Conservation (phyloP, 495 filamentous ascomycete genomes). For the Oidiodendron maius region DNA sequence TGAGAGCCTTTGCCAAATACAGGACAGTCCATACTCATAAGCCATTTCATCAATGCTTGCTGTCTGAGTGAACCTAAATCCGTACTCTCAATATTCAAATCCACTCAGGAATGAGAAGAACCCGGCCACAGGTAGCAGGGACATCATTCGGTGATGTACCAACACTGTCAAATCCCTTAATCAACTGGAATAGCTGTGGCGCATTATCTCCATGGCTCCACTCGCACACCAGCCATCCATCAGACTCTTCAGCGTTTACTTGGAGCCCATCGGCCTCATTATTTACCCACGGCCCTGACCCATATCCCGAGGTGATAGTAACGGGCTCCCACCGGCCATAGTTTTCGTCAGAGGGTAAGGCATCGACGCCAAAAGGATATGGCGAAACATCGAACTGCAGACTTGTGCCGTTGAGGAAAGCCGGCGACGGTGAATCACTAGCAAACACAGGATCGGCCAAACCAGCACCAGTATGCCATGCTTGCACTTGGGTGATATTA, state of each 20-base stretch:
- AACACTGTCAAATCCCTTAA: slow-evolving; percentile 10
- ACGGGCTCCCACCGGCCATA: slow-evolving; percentile 15
- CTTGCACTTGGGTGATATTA: slow-evolving; percentile 8
- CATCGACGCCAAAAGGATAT: slow-evolving; percentile 10
- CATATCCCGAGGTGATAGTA: slow-evolving; percentile 9
- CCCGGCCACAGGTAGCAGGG: slow-evolving; percentile 4
- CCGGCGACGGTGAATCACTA: background rate
- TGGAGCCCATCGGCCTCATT: slow-evolving; percentile 1
- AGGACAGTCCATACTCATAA: too few relatives aligned
- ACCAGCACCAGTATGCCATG: slow-evolving; percentile 16
- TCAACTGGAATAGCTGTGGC: slow-evolving; percentile 15
- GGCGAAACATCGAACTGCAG: slow-evolving; percentile 15
- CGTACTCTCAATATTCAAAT: too few relatives aligned
- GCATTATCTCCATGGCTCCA: slow-evolving; percentile 16
- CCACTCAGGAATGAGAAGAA: slow-evolving; percentile 1
- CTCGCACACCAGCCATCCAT: slow-evolving; percentile 18
- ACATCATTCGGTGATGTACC: background rate
- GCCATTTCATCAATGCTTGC: too few relatives aligned
- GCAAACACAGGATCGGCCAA: slow-evolving; percentile 15
- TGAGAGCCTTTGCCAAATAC: too few relatives aligned
- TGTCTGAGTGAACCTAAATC: too few relatives aligned
- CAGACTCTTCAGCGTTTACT: slow-evolving; percentile 1
- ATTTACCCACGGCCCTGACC: slow-evolving; percentile 1
- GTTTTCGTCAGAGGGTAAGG: slow-evolving; percentile 5
- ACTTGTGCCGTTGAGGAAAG: slow-evolving; percentile 13